These are phyloP conservation scores for Senna siamea DNA, from an alignment of 306 rosid genomes.

Conservation along the genomic window DNA sequence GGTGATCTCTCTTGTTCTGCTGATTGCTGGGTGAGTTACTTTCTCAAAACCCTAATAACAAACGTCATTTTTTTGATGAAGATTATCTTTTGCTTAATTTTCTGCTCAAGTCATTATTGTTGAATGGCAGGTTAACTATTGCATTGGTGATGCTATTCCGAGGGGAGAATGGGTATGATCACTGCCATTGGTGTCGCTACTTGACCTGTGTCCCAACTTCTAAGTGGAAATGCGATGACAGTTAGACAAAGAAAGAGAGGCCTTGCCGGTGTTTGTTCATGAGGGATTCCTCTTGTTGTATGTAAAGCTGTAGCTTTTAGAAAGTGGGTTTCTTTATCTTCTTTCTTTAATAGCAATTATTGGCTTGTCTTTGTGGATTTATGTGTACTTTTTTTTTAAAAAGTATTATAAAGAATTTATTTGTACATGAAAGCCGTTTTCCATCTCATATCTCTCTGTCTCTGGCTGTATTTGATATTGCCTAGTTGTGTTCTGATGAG, in stretches of 20 bases:
- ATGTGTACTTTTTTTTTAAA: constrained; percentile 3
- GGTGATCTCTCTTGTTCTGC: constrained; percentile 57
- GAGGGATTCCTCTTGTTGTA: constrained; percentile 19
- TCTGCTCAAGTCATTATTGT: neutral
- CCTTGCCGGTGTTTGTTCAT: neutral
- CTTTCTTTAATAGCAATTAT: constrained; percentile 12
- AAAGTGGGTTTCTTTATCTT: neutral
- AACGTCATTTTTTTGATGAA: neutral
- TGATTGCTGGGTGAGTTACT: constrained; percentile 66
- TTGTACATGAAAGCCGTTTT: constrained; percentile 42
- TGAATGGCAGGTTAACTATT: constrained; percentile 52
- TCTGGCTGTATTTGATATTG: neutral
- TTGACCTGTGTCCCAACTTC: constrained; percentile 75
- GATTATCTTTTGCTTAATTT: neutral
- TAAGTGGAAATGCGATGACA: constrained; percentile 63
- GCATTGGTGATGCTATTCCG: constrained; percentile 69
- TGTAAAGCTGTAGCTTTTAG: constrained; percentile 42
- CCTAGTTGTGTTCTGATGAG: neutral
- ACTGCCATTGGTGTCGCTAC: constrained; percentile 80
- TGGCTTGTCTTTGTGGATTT: constrained; percentile 35
- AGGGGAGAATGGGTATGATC: constrained; percentile 65
- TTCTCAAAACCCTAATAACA: neutral
- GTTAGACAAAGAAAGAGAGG: constrained; percentile 18
- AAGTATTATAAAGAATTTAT: constrained; percentile 19
- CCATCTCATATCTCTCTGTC: neutral